A percentile compares a stretch with the other conserved stretches of the same genome.
Conservation (phyloP, 805 yeast genomes). For the Candida golubevii region DNA sequence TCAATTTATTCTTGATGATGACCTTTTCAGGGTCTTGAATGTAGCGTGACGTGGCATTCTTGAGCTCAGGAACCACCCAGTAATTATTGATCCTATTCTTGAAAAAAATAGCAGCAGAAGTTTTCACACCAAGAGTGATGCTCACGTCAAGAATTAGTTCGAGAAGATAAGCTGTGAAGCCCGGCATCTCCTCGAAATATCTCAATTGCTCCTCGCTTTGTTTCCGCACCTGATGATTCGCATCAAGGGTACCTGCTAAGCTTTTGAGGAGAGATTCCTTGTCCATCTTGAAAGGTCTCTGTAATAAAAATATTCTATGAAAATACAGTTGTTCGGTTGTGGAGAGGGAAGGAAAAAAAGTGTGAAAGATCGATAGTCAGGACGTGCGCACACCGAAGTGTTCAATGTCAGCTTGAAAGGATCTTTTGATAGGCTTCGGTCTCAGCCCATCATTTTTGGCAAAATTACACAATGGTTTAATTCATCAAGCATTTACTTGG, state of each 20-base stretch:
- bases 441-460: too few species aligned
- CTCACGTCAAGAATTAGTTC: slow-evolving; percentile 45
- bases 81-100: slow-evolving; percentile 37
- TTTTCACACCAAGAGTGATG: slow-evolving; percentile 40
- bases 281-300: slow-evolving; percentile 32
- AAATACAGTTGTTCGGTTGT: too few species aligned
- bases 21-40: slow-evolving; percentile 34
- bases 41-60: slow-evolving; percentile 19
- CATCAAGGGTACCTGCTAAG: slow-evolving; percentile 52
- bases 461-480: too few species aligned
- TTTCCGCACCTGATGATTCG: slow-evolving; percentile 46
- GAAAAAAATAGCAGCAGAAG: slow-evolving; percentile 42
- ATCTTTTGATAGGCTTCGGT: too few species aligned
- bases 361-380: neutral
- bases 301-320: too few species aligned
- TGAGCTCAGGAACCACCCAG: slow-evolving; percentile 37
- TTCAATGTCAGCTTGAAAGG: too few species aligned
- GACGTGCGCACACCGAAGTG: slow-evolving; percentile 9
- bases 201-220: slow-evolving; percentile 50
- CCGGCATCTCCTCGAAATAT: slow-evolving; percentile 51
- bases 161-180: slow-evolving; percentile 53
- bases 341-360: neutral
- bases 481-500: too few species aligned
- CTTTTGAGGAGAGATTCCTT: slow-evolving; percentile 46
- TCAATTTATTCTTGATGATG: slow-evolving; percentile 32